Evolutionary conservation across 257 asterid genomes (phyloP), one percentile per base, ranked within the genome.

Genomic region (Eustoma russellianum): DNA sequence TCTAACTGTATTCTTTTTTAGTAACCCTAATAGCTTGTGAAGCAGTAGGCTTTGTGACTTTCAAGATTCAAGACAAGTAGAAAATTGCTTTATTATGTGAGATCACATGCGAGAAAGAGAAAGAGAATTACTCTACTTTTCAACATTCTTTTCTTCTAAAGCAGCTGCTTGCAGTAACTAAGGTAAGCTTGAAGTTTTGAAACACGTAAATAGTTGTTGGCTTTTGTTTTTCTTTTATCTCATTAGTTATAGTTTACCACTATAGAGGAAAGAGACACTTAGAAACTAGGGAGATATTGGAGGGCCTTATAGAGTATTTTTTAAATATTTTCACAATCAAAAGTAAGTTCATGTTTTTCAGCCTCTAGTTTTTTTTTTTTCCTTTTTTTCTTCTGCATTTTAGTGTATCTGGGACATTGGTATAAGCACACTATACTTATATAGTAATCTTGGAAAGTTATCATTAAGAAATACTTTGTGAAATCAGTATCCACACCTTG

Each of bases 1-100:
- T 80, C 86, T 69, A 53, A 18, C 63, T 34, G 62, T 66, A 41
- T 58, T 45, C 47, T 7, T 17, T 19, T 35, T 41, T 9, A n/a
- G 33, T 48, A 64, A 64, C 69, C 69, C 69, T 62, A 50, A 35
- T 9, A 28, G 17, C 17, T n/a, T 51, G 18, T 7, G 41, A 55
- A 50, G 47, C n/a, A n/a, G n/a, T n/a, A n/a, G n/a, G n/a, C n/a
- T n/a, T n/a, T n/a, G n/a, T n/a, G n/a, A n/a, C n/a, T n/a, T n/a
- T n/a, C n/a, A 48, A 40, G 8, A 38, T 47, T 47, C 62, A 57
- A 46, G 43, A 24, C 9, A 30, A 15, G 15, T 33, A n/a, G 17
- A 0, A 0, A 3, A 5, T 17, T 51, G 9, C 13, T 6, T 0
- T 19, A 41, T 15, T 33, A n/a, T 46, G 50, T 19, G 5, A 24